Conservation (phyloP, 1,139 yeast species). For the Trichomonascaceae sp. region DNA sequence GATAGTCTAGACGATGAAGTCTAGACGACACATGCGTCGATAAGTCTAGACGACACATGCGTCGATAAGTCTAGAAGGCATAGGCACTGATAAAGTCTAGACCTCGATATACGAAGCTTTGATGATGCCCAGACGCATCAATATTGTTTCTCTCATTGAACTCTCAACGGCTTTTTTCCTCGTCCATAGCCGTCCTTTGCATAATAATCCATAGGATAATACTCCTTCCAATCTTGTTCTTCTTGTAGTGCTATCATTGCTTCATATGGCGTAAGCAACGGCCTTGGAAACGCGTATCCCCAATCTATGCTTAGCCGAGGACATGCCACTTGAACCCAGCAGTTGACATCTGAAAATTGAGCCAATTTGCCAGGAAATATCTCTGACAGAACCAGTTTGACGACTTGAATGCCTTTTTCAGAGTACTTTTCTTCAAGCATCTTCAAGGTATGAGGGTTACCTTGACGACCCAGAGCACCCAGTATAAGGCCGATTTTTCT, state of each 20-base stretch:
- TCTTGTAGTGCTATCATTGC: slow-evolving; percentile 82
- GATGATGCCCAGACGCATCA: neutral
- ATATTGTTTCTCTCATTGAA: neutral
- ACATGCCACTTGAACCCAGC: slow-evolving; percentile 96
- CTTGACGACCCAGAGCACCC: slow-evolving; percentile 98
- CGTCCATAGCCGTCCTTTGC: slow-evolving; percentile 89
- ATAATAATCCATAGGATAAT: slow-evolving; percentile 95
- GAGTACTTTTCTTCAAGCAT: slow-evolving; percentile 52
- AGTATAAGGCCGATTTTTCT: slow-evolving; percentile 74
- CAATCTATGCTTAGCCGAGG: slow-evolving; percentile 95
- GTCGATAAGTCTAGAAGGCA: no score
- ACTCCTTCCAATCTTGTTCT: slow-evolving; percentile 59
- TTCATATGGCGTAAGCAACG: slow-evolving; percentile 90
- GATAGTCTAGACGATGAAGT: no score
- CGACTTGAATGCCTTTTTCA: slow-evolving; percentile 57
- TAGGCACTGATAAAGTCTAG: no score
- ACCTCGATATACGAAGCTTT: no score
- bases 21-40: no score
- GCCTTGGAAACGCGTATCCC: slow-evolving; percentile 97
- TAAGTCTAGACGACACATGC: no score
- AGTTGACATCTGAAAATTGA: slow-evolving; percentile 92
- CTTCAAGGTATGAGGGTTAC: slow-evolving; percentile 70
- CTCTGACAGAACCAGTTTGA: slow-evolving; percentile 81
- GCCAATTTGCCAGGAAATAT: slow-evolving; percentile 90
- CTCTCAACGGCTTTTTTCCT: slow-evolving; percentile 56